Percentiles rank a stretch among this genome's conserved stretches.
Conservation (phyloP, 768 basidiomycete species). For the Suillus tomentosus region DNA sequence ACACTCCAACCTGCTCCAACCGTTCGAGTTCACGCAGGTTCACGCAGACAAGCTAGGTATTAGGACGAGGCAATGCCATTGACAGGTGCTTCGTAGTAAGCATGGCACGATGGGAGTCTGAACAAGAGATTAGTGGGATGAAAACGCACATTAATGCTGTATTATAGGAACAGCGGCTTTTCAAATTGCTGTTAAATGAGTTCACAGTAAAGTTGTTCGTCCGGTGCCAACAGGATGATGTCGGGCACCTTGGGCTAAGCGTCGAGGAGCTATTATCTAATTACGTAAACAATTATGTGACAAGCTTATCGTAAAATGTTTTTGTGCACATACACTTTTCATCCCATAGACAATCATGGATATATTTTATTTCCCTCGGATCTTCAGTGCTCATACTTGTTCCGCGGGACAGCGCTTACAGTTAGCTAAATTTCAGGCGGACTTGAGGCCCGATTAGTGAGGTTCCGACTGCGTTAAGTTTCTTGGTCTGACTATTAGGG, state of each 20-base stretch:
- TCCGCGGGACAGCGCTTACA: background rate
- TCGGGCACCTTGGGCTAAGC: background rate
- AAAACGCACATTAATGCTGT: background rate
- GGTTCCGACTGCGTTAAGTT: background rate
- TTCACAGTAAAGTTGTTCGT: background rate
- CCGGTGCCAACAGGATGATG: background rate
- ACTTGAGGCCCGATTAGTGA: background rate
- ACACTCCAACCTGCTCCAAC: background rate
- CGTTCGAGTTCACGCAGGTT: background rate
- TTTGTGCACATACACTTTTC: background rate
- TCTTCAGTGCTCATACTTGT: background rate
- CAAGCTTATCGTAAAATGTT: background rate
- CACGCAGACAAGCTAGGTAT: background rate
- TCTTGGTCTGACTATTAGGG: background rate
- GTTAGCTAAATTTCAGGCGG: background rate
- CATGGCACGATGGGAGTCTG: background rate
- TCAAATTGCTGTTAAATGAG: background rate
- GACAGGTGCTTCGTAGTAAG: background rate
- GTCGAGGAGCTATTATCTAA: background rate
- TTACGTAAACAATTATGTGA: background rate
- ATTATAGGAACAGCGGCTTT: background rate
- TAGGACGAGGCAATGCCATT: background rate
- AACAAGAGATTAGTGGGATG: background rate
- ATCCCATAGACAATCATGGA: no score
- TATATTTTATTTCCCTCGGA: background rate